Percentiles rank a stretch among this genome's conserved stretches.
Conservation (phyloP, 2,329 filamentous ascomycete species). For the Erysiphe pulchra region DNA sequence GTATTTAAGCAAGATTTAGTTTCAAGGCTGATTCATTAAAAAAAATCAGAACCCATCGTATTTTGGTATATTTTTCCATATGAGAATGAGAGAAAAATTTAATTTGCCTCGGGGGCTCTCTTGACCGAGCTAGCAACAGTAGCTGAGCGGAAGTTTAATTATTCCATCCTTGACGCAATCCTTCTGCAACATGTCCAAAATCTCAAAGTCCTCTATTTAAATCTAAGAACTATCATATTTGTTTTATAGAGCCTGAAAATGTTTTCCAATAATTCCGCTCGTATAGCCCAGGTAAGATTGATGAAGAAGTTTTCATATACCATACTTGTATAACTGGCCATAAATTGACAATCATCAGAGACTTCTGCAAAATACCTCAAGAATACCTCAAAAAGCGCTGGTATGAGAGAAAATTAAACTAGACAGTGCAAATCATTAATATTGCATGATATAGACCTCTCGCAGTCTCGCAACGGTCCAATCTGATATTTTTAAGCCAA, state of each 20-base stretch:
- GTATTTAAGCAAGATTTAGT: no score
- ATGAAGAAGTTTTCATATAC: neutral
- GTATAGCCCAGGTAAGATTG: neutral
- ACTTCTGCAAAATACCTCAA: neutral
- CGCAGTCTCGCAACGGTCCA: conserved; percentile 49
- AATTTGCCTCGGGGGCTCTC: no score
- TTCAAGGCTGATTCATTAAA: no score
- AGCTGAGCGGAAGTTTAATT: no score
- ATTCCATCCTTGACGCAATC: no score
- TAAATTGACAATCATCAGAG: neutral
- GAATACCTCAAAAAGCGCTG: neutral
- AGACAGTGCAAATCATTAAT: neutral
- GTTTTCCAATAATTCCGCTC: neutral
- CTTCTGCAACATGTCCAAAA: no score
- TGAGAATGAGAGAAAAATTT: no score
- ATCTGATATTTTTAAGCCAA: conserved; percentile 98
- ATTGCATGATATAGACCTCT: conserved; percentile 1
- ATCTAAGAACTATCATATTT: no score
- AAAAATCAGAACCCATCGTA: no score
- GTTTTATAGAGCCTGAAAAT: neutral
- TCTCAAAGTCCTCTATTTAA: no score
- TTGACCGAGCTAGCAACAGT: no score
- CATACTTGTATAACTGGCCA: neutral
- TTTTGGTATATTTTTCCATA: no score
- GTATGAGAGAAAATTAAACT: neutral